Conservation (phyloP, 257 asterid genomes). For the Parsonsia alboflavescens region DNA sequence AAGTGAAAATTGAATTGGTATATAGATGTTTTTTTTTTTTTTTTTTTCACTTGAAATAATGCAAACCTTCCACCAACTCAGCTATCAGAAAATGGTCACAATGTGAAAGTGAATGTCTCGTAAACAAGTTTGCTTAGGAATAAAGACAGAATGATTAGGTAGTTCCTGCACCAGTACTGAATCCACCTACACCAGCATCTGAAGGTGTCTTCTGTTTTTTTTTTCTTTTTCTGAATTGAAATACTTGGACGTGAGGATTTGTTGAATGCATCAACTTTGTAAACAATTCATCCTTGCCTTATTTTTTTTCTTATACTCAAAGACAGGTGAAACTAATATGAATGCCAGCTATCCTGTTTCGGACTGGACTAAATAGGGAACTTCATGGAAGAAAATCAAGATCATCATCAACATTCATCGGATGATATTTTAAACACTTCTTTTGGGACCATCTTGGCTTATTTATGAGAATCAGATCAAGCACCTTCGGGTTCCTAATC, state of each 20-base stretch:
- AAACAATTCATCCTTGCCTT: neutral
- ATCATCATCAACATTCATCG: neutral
- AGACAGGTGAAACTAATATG: slow-evolving; percentile 18
- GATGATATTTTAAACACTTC: neutral
- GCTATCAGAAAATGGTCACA: slow-evolving; percentile 10
- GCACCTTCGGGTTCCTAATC: no score
- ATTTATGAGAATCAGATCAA: no score
- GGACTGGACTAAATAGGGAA: neutral
- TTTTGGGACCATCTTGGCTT: neutral
- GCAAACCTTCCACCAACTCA: slow-evolving; percentile 19
- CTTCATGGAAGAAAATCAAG: neutral
- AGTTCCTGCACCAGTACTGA: slow-evolving; percentile 15
- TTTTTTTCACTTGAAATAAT: slow-evolving; percentile 13
- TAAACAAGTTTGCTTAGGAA: slow-evolving; percentile 33
- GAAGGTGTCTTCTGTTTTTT: slow-evolving; percentile 7
- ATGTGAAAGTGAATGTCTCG: slow-evolving; percentile 1
- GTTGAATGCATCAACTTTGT: neutral
- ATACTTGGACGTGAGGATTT: no score
- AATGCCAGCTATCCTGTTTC: neutral
- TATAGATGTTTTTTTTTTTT: neutral
- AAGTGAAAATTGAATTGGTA: neutral
- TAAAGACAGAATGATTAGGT: slow-evolving; percentile 34
- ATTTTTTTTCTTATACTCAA: slow-evolving; percentile 14
- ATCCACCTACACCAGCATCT: slow-evolving; percentile 9
- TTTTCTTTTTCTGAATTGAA: neutral